Conservation (phyloP, 2,329 filamentous ascomycete genomes). For the Trichothecium sympodiale region DNA sequence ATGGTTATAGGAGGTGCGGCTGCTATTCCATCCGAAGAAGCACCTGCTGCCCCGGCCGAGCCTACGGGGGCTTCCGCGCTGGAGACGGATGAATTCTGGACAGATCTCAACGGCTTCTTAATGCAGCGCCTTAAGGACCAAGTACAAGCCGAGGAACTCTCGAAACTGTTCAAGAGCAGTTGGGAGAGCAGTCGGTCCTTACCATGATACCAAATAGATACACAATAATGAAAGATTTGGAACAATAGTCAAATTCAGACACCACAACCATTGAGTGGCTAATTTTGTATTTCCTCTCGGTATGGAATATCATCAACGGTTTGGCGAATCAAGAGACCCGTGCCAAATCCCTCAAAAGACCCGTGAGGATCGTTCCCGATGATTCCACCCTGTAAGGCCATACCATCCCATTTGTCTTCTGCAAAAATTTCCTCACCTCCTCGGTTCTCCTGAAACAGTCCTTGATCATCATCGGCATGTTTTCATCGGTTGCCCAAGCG, state of each 20-base stretch:
- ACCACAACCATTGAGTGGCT: conserved; percentile 18
- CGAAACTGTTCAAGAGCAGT: conserved; percentile 56
- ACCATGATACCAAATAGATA: conserved; percentile 8
- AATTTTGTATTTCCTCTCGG: conserved; percentile 15
- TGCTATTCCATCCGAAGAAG: conserved; percentile 30
- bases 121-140: conserved; percentile 68
- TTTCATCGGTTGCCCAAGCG: conserved; percentile 12
- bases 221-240: conserved; percentile 1
- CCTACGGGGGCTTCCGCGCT: conserved; percentile 48
- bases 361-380: conserved; percentile 3
- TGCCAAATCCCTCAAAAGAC: conserved; percentile 14
- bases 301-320: conserved; percentile 18
- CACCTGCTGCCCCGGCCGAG: conserved; percentile 10
- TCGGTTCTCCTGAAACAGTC: conserved; percentile 6
- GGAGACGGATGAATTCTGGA: conserved; percentile 70
- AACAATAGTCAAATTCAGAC: too few relatives aligned
- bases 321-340: too few relatives aligned
- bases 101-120: conserved; percentile 71
- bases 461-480: conserved; percentile 14
- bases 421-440: too few relatives aligned
- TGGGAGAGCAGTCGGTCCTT: conserved; percentile 44
- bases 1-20: conserved; percentile 73
- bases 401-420: too few relatives aligned
- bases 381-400: not conserved
- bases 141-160: conserved; percentile 50